Percentiles rank a stretch among this genome's conserved stretches.
These are phyloP conservation scores for Penicillium decumbens DNA, from an alignment of 2,329 filamentous ascomycete genomes.

Conservation along the genomic window DNA sequence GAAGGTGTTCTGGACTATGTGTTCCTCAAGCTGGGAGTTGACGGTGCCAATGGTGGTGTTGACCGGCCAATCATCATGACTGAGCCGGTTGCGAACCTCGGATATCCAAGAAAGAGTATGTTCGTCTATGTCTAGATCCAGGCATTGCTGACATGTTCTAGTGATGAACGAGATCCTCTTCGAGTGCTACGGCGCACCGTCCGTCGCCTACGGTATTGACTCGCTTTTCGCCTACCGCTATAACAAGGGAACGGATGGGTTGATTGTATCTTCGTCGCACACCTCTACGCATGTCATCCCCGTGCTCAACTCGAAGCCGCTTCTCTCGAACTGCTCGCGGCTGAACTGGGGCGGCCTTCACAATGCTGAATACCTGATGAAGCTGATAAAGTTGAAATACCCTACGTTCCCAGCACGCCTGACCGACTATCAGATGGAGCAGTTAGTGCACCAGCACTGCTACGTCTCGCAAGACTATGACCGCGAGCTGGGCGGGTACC, in stretches of 20 bases:
- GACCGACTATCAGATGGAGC: slow-evolving; percentile 78
- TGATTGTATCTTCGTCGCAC: slow-evolving; percentile 87
- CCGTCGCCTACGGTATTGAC: slow-evolving; percentile 89
- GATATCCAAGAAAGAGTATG: slow-evolving; percentile 82
- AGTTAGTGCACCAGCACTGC: slow-evolving; percentile 82
- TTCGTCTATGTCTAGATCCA: slow-evolving; percentile 21
- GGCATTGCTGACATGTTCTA: slow-evolving; percentile 36
- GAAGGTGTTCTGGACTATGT: slow-evolving; percentile 91
- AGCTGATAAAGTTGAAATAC: slow-evolving; percentile 86
- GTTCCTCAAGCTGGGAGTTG: slow-evolving; percentile 88
- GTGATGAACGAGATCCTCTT: slow-evolving; percentile 97
- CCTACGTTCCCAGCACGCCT: slow-evolving; percentile 82
- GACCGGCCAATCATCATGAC: slow-evolving; percentile 92
- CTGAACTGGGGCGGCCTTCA: slow-evolving; percentile 95
- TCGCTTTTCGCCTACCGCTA: slow-evolving; percentile 93
- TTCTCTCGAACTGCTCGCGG: slow-evolving; percentile 78
- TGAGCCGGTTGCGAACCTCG: slow-evolving; percentile 85
- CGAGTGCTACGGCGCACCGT: slow-evolving; percentile 88
- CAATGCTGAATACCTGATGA: slow-evolving; percentile 82
- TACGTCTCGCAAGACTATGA: slow-evolving; percentile 85
- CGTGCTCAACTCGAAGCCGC: slow-evolving; percentile 77
- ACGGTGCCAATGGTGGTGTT: slow-evolving; percentile 65
- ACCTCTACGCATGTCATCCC: slow-evolving; percentile 94
- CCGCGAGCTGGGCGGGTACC: slow-evolving; percentile 65
- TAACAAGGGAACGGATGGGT: slow-evolving; percentile 79